Percentiles rank a stretch among this genome's conserved stretches.
Conservation (phyloP, 1,284 basidiomycete genomes). For the Xerocomus minutiporus region DNA sequence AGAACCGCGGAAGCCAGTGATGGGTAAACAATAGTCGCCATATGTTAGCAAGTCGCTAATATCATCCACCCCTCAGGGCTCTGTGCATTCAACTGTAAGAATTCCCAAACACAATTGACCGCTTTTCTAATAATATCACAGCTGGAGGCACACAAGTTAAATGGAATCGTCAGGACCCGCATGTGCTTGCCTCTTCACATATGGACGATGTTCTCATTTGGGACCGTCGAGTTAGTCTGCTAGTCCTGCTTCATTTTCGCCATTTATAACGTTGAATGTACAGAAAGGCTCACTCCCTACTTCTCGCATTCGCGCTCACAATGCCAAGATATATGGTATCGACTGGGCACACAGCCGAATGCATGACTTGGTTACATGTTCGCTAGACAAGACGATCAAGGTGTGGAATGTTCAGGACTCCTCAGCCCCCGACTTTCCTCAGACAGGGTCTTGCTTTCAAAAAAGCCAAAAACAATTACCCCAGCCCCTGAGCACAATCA, state of each 20-base stretch:
- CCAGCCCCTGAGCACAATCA: slow-evolving; percentile 56
- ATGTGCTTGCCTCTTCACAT: slow-evolving; percentile 86
- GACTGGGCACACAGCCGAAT: slow-evolving; percentile 80
- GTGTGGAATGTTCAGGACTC: slow-evolving; percentile 60
- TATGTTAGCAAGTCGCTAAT: slow-evolving; percentile 9
- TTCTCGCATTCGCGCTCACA: slow-evolving; percentile 72
- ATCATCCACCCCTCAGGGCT: slow-evolving; percentile 41
- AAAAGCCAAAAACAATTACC: slow-evolving; percentile 12
- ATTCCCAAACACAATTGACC: background rate
- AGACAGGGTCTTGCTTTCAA: slow-evolving; percentile 11
- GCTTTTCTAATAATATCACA: slow-evolving; percentile 27
- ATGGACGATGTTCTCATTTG: slow-evolving; percentile 79
- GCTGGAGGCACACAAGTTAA: slow-evolving; percentile 92
- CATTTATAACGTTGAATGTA: slow-evolving; percentile 5
- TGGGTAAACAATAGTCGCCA: slow-evolving; percentile 42
- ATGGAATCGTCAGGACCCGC: slow-evolving; percentile 85
- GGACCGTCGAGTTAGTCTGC: slow-evolving; percentile 68
- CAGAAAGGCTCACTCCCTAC: slow-evolving; percentile 89
- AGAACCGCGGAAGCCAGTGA: slow-evolving; percentile 56
- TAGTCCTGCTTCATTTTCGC: background rate
- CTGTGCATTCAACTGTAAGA: slow-evolving; percentile 69
- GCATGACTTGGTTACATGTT: slow-evolving; percentile 87
- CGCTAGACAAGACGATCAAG: slow-evolving; percentile 90
- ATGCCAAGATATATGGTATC: slow-evolving; percentile 89
- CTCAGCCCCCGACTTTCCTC: slow-evolving; percentile 16